Conservation (phyloP, 2,329 filamentous ascomycete genomes). For the Chrysoporthe deuterocubensis region DNA sequence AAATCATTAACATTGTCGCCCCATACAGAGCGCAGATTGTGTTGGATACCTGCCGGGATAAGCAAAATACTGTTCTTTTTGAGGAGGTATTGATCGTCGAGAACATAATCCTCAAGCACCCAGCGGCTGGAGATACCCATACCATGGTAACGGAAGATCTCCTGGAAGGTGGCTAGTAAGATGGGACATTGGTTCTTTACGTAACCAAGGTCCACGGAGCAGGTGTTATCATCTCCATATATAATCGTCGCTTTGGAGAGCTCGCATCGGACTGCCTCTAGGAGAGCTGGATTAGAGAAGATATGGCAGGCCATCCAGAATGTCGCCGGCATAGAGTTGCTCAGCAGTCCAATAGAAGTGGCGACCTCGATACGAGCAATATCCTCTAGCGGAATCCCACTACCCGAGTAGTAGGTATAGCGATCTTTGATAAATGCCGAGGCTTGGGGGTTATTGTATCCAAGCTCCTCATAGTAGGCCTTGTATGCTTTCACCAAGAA, state of each 20-base stretch:
- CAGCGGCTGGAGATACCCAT: conserved; percentile 36
- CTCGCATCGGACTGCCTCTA: conserved; percentile 31
- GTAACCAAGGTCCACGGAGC: conserved; percentile 35
- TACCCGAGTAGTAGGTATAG: conserved; percentile 28
- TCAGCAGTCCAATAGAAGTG: conserved; percentile 35
- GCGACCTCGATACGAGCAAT: conserved; percentile 44
- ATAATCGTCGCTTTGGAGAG: conserved; percentile 26
- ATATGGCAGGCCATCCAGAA: conserved; percentile 30
- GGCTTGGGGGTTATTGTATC: neutral
- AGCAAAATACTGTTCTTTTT: conserved; percentile 27
- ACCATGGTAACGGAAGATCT: conserved; percentile 42
- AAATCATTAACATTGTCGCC: conserved; percentile 7
- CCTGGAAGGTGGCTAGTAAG: conserved; percentile 43
- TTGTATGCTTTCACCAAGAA: no score
- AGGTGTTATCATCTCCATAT: neutral
- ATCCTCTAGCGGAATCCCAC: conserved; percentile 37
- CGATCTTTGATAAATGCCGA: conserved; percentile 17
- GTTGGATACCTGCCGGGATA: conserved; percentile 11
- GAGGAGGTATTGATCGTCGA: conserved; percentile 24
- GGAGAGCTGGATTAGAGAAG: no score
- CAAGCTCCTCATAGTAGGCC: conserved; percentile 1
- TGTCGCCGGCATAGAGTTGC: no score
- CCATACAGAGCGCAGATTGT: conserved; percentile 3
- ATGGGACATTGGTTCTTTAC: conserved; percentile 41
- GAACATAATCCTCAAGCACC: conserved; percentile 15